Evolutionary conservation across 164 flowering plant species (phyloP).

Genomic region (Houttuynia cordata): DNA sequence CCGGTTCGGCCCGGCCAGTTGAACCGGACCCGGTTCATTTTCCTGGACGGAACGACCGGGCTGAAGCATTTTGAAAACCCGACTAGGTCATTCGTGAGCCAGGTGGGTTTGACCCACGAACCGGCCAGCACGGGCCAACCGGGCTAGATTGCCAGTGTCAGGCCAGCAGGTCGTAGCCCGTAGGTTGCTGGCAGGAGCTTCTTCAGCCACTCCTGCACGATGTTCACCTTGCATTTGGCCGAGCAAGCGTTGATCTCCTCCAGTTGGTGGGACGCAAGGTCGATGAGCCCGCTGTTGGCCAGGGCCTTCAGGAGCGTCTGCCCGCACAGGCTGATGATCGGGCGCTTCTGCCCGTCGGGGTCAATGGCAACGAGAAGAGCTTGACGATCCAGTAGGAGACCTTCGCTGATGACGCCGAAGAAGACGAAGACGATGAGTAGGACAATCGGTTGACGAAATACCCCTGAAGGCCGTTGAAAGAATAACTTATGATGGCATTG

Average conservation of each 20-base stretch:
- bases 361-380: constrained; percentile 75
- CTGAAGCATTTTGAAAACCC: too few relatives aligned
- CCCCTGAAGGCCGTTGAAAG: too few relatives aligned
- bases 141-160: too few relatives aligned
- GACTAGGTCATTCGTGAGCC: too few relatives aligned
- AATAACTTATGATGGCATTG: too few relatives aligned
- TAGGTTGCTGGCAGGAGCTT: constrained; percentile 63
- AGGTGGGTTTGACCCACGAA: too few relatives aligned
- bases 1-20: too few relatives aligned
- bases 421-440: constrained; percentile 13
- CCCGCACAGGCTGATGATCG: constrained; percentile 66
- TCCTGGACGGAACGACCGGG: too few relatives aligned
- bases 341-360: constrained; percentile 58
- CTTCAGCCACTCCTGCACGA: constrained; percentile 90
- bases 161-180: too few relatives aligned
- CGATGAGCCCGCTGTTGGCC: constrained; percentile 58
- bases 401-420: constrained; percentile 34
- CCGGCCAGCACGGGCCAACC: too few relatives aligned
- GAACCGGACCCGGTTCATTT: too few relatives aligned
- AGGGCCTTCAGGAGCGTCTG: constrained; percentile 77
- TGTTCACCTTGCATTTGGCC: constrained; percentile 89
- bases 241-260: constrained; percentile 98
- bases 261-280: constrained; percentile 80
- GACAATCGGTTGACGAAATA: too few relatives aligned
- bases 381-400: constrained; percentile 89